Evolutionary conservation across 176 grass and related monocot genomes (phyloP).

Genomic region (Neostapfia colusana): DNA sequence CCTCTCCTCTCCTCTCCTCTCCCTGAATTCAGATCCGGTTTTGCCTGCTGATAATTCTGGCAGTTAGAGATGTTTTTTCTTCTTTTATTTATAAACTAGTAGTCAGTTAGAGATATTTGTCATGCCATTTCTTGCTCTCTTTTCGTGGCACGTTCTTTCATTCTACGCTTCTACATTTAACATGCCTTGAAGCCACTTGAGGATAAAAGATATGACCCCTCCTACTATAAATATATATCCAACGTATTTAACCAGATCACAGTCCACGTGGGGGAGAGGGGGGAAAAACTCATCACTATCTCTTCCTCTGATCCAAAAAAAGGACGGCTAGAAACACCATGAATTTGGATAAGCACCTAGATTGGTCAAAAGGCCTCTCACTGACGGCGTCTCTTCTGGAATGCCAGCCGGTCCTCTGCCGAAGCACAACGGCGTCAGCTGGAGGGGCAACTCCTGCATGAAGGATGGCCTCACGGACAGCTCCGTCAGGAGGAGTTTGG

Average conservation of each 20-base stretch:
- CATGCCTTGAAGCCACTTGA: background rate
- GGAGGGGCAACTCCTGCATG: slow-evolving; percentile 87
- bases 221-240: slow-evolving; percentile 3
- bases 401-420: slow-evolving; percentile 70
- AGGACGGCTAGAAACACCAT: background rate
- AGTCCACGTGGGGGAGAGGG: background rate
- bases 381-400: slow-evolving; percentile 24
- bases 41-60: slow-evolving; percentile 22
- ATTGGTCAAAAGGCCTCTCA: slow-evolving; percentile 2
- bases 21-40: slow-evolving; percentile 44
- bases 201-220: slow-evolving; percentile 36
- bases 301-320: slow-evolving; percentile 2
- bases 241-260: slow-evolving; percentile 17
- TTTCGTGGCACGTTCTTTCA: slow-evolving; percentile 15
- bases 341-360: background rate
- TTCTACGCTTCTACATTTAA: slow-evolving; percentile 40
- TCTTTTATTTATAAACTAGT: background rate
- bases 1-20: background rate
- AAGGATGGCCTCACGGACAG: slow-evolving; percentile 82
- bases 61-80: background rate
- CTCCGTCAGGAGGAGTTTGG: slow-evolving; percentile 57
- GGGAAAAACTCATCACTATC: background rate
- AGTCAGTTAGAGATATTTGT: background rate
- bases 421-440: slow-evolving; percentile 82
- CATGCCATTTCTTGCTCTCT: slow-evolving; percentile 12